Conservation (phyloP, 371 early-diverging fungal genomes). For the Rhizopus arrhizus region DNA sequence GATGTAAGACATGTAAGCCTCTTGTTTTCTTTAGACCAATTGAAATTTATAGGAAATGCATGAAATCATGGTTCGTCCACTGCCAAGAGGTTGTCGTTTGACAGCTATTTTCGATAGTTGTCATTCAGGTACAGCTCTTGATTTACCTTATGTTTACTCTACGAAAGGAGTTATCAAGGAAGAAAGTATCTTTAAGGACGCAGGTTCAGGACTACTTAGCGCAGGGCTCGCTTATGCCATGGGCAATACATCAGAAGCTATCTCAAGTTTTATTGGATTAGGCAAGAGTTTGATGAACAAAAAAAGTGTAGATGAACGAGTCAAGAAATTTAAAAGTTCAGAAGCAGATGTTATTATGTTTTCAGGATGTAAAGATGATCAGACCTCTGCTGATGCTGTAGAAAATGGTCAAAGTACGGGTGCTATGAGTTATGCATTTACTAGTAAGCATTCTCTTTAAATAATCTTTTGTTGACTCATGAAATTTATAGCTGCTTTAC, state of each 20-base stretch:
- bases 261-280: slow-evolving; percentile 42
- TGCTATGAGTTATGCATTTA: slow-evolving; percentile 87
- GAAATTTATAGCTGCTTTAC: slow-evolving; percentile 43
- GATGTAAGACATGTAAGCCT: slow-evolving; percentile 46
- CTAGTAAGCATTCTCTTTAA: slow-evolving; percentile 19
- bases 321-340: slow-evolving; percentile 54
- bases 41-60: slow-evolving; percentile 59
- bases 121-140: slow-evolving; percentile 81
- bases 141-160: slow-evolving; percentile 81
- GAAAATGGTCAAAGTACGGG: slow-evolving; percentile 68
- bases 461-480: not conserved
- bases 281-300: slow-evolving; percentile 46
- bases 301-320: slow-evolving; percentile 37
- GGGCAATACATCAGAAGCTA: slow-evolving; percentile 42
- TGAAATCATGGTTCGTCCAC: slow-evolving; percentile 72
- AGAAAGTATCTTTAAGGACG: slow-evolving; percentile 44
- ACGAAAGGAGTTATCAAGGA: slow-evolving; percentile 66
- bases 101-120: slow-evolving; percentile 84
- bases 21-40: not conserved
- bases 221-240: slow-evolving; percentile 56
- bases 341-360: slow-evolving; percentile 82
- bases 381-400: slow-evolving; percentile 83
- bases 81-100: slow-evolving; percentile 80
- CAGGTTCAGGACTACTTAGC: slow-evolving; percentile 39
- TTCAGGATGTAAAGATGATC: slow-evolving; percentile 84